A percentile compares a stretch with the other conserved stretches of the same genome.
Conservation (phyloP, 163 green algal genomes). For the Chlamydomonas reinhardtii region DNA sequence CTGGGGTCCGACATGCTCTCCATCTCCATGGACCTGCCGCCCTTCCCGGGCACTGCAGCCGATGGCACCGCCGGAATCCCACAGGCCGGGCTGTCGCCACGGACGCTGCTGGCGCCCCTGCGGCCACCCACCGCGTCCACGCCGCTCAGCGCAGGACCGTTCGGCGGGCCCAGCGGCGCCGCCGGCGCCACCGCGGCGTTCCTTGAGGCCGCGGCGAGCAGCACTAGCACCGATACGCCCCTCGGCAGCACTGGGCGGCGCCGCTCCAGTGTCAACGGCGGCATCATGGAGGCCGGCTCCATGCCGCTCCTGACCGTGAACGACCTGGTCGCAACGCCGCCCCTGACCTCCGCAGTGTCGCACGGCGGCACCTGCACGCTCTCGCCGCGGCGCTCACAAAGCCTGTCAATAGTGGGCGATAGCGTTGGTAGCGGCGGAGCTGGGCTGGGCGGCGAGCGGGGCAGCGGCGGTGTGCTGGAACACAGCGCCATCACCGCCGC, state of each 20-base stretch:
- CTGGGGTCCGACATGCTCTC: too few species aligned
- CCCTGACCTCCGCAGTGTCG: not conserved
- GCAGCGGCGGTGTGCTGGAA: not conserved
- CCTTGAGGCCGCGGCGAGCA: not conserved
- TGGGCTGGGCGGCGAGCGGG: not conserved
- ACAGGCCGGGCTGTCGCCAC: too few species aligned
- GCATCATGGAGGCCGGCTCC: not conserved
- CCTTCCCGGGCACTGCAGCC: too few species aligned
- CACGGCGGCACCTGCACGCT: not conserved
- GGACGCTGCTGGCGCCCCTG: too few species aligned
- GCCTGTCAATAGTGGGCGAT: not conserved
- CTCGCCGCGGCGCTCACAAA: conserved; percentile 6
- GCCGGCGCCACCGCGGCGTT: not conserved
- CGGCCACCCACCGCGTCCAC: too few species aligned
- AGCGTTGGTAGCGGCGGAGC: not conserved
- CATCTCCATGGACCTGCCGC: too few species aligned
- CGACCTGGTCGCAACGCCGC: too few species aligned
- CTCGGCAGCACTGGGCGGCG: too few species aligned
- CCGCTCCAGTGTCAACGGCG: too few species aligned
- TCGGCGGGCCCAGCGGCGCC: not conserved
- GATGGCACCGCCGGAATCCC: too few species aligned
- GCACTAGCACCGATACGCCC: too few species aligned
- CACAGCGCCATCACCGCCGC: not conserved
- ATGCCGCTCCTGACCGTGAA: not conserved
- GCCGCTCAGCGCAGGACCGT: too few species aligned